Evolutionary conservation across 164 flowering plant genomes (phyloP).

Genomic region (Berberis vulgaris): DNA sequence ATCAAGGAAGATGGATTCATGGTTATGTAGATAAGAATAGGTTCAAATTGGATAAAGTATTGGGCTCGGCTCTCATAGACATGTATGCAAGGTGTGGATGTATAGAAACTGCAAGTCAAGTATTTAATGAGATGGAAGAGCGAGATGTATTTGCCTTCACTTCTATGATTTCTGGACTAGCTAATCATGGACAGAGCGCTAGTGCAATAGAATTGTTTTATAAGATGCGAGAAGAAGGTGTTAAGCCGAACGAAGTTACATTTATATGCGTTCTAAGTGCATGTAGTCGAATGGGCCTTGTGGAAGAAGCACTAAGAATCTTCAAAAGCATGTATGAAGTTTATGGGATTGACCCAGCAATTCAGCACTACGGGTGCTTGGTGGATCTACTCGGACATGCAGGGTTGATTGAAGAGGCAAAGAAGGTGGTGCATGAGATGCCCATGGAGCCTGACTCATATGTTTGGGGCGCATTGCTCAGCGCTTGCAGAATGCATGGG

Average conservation of each 20-base stretch:
- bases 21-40: conserved; percentile 32
- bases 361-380: conserved; percentile 54
- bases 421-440: conserved; percentile 36
- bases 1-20: conserved; percentile 61
- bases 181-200: conserved; percentile 37
- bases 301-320: conserved; percentile 41
- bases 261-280: conserved; percentile 46
- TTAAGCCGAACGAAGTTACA: conserved; percentile 44
- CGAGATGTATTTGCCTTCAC: conserved; percentile 51
- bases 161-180: conserved; percentile 45
- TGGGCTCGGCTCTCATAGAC: conserved; percentile 50
- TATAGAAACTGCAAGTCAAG: conserved; percentile 28
- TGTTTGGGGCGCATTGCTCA: conserved; percentile 48
- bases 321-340: conserved; percentile 33
- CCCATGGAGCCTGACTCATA: conserved; percentile 40
- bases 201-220: conserved; percentile 31
- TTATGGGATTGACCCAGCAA: conserved; percentile 39
- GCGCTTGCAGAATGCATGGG: conserved; percentile 43
- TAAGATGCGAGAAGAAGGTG: conserved; percentile 36
- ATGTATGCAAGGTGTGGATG: conserved; percentile 63
- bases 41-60: conserved; percentile 32
- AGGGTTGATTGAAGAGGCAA: conserved; percentile 37
- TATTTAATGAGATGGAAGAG: conserved; percentile 28
- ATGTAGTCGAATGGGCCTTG: conserved; percentile 41
- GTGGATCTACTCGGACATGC: conserved; percentile 48